These are phyloP conservation scores for Populus hybrid DNA, from an alignment of 441 rosid genomes.

Conservation along the genomic window DNA sequence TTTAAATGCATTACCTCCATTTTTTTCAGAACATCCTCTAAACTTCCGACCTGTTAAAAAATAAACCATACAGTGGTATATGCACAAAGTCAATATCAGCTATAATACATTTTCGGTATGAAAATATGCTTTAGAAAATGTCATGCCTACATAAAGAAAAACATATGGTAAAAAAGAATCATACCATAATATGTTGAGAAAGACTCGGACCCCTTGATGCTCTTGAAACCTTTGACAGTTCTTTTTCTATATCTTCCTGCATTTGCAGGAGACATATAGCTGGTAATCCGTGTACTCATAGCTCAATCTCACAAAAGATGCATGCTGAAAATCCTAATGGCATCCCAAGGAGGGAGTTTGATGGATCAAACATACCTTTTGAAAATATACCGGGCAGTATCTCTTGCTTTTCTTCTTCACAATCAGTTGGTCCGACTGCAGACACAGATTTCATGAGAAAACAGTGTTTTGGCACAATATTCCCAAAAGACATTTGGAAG, in stretches of 20 bases:
- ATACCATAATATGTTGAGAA: slow-evolving; percentile 83
- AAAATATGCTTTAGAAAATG: background rate
- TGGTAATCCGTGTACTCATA: background rate
- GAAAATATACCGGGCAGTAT: slow-evolving; percentile 85
- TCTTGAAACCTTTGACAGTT: slow-evolving; percentile 67
- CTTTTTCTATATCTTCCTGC: slow-evolving; percentile 89
- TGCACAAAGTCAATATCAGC: background rate
- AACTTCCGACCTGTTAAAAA: slow-evolving; percentile 72
- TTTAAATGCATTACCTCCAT: slow-evolving; percentile 61
- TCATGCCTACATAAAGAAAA: background rate
- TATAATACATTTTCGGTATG: background rate
- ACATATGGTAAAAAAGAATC: background rate
- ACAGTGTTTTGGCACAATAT: slow-evolving; percentile 1
- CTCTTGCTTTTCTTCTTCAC: slow-evolving; percentile 77
- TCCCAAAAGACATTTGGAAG: background rate
- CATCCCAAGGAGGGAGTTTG: slow-evolving; percentile 5
- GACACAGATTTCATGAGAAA: slow-evolving; percentile 15
- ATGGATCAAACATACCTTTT: slow-evolving; percentile 52
- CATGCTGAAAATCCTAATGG: slow-evolving; percentile 2
- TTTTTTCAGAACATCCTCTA: slow-evolving; percentile 82
- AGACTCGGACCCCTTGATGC: slow-evolving; percentile 51
- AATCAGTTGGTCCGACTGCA: slow-evolving; percentile 89
- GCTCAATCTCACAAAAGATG: background rate
- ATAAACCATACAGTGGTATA: background rate
- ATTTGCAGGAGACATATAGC: slow-evolving; percentile 15